Base-by-base conservation (phyloP, 2,329 filamentous ascomycete species). In the Grosmannia clavigera region DNA sequence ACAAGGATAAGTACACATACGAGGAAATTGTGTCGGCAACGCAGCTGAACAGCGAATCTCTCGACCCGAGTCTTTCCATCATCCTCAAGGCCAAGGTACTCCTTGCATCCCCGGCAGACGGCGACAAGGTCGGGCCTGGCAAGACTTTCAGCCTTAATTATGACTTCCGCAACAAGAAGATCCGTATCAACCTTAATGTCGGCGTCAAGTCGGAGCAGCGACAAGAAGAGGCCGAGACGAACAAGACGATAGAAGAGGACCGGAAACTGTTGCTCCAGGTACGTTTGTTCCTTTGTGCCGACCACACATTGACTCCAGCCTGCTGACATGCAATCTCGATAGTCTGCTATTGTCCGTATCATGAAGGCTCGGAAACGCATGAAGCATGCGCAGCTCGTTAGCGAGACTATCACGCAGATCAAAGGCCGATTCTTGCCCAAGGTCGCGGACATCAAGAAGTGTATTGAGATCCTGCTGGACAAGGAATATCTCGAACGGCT, bases 321-420 rank as follows among this genome's bases (percentile, higher is more conserved):
- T 46, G 43, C 43, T 46, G 19, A 46, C 19, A 46, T 64, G 5
- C 31, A 1, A 29, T 12, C 22, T 60, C 11, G 9, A 35, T 65
- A 99, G 92, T 97, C 94, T 64, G 92, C 92, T 29, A 97, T 99
- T 72, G 94, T 99, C 61, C 90, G 94, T 69, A 96, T 99, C 77
- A 99, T 99, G 94, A 99, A 99, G 79, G 95, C 92, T 3, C 87
- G 94, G 63, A 97, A 99, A 84, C 90, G 87, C 77, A 95, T 97
- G 90, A 97, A 96, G 83, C 92, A 99, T 75, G 85, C 87, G 63
- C 88, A 94, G 70, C 85, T 99, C 14, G 91, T 99, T 59, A 87
- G 90, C 70, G 94, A 99, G 75, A 95, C 92, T 29, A 97, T 99
- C 72, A 87, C 86, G 69, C 94, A 97, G 74, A 96, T 99, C 72